These are phyloP conservation scores for Beauveria sp. DNA, from an alignment of 2,329 filamentous ascomycete species.

Conservation along the genomic window DNA sequence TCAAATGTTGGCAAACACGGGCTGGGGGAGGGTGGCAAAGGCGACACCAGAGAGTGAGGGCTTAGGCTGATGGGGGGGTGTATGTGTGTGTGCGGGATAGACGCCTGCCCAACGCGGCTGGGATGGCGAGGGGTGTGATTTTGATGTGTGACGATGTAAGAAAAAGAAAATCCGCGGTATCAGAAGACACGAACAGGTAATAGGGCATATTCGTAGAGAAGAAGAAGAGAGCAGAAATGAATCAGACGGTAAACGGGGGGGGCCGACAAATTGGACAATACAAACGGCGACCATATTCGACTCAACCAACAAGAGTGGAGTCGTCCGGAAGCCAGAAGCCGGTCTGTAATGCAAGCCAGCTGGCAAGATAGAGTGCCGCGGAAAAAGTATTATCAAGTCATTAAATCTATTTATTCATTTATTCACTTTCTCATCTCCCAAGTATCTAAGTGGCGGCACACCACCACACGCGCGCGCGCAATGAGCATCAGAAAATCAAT, in stretches of 20 bases:
- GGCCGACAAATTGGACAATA: background rate
- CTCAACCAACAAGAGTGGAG: conserved; percentile 7
- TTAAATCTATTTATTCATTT: background rate
- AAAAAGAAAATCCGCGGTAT: background rate
- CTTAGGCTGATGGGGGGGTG: background rate
- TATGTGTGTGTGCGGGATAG: background rate
- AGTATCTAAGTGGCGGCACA: background rate
- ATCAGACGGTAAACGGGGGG: background rate
- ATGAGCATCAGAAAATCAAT: background rate
- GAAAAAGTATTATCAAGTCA: background rate
- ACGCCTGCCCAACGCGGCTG: background rate
- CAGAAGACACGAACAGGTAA: background rate
- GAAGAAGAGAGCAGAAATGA: background rate
- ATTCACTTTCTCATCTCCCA: background rate
- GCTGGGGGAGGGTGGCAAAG: background rate
- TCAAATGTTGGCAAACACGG: background rate
- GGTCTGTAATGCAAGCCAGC: conserved; percentile 1
- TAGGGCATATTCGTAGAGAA: background rate
- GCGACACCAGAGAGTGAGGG: background rate
- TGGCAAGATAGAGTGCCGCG: background rate
- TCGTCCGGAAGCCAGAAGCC: background rate
- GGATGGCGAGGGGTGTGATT: background rate
- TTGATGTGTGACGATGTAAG: background rate
- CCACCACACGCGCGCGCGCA: background rate
- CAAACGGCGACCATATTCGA: background rate